Conservation (phyloP, 371 early-diverging fungal species). For the Rhizopus microsporus region DNA sequence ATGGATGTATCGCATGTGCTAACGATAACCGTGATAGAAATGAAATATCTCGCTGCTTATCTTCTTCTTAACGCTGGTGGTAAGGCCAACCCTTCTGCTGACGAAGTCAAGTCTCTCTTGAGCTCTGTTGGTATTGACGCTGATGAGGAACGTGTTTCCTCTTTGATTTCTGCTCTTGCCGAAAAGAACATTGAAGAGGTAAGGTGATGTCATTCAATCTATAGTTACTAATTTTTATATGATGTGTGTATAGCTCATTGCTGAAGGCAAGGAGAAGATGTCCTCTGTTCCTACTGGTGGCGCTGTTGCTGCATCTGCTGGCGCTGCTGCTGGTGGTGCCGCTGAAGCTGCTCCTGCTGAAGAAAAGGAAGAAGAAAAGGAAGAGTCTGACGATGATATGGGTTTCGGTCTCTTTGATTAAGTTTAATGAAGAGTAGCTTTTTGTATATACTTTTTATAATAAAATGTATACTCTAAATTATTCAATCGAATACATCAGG, state of each 20-base stretch:
- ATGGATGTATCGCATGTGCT: conserved; percentile 11
- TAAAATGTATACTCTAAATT: too few relatives aligned
- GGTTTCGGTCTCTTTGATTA: conserved; percentile 65
- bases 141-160: conserved; percentile 74
- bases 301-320: conserved; percentile 69
- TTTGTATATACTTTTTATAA: too few relatives aligned
- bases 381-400: conserved; percentile 91
- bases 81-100: conserved; percentile 78
- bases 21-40: conserved; percentile 24
- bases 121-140: conserved; percentile 90
- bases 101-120: conserved; percentile 80
- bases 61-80: conserved; percentile 90
- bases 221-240: neutral
- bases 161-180: conserved; percentile 76
- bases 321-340: conserved; percentile 52
- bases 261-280: conserved; percentile 88
- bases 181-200: conserved; percentile 88
- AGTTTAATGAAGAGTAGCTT: conserved; percentile 1
- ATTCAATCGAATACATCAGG: too few relatives aligned
- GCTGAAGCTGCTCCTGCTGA: conserved; percentile 45
- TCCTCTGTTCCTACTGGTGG: conserved; percentile 90
- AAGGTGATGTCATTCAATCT: neutral
- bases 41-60: conserved; percentile 97
- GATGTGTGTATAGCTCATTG: conserved; percentile 60
- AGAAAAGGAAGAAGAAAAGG: conserved; percentile 77